Conservation (phyloP, 352 stramenopile species). For the Globisporangium nagaii region DNA sequence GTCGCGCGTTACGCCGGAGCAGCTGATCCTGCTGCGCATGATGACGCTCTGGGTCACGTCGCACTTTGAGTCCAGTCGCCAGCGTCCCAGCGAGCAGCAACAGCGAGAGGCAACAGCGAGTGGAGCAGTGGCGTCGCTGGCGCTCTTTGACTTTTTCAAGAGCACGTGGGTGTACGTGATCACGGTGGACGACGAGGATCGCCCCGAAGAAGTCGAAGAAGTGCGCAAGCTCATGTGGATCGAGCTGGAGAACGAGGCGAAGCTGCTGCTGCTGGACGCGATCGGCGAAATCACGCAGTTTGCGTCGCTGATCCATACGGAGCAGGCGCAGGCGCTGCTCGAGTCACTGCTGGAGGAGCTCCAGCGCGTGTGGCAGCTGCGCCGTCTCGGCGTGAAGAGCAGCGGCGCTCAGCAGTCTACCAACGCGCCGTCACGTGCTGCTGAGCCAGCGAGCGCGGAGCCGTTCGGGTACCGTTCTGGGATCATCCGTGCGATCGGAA, state of each 20-base stretch:
- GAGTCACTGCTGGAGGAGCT: conserved; percentile 51
- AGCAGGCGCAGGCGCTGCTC: conserved; percentile 20
- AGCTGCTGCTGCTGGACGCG: conserved; percentile 66
- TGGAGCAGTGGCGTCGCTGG: conserved; percentile 1
- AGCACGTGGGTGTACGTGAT: conserved; percentile 48
- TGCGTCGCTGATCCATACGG: not conserved
- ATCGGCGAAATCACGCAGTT: conserved; percentile 52
- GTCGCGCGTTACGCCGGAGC: conserved; percentile 75
- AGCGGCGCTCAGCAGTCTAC: not conserved
- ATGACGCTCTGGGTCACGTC: conserved; percentile 58
- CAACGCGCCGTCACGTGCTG: conserved; percentile 7
- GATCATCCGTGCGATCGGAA: conserved; percentile 78
- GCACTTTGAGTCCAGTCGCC: not conserved
- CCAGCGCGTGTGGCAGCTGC: conserved; percentile 46
- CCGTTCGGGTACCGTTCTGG: conserved; percentile 69
- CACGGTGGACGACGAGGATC: conserved; percentile 41
- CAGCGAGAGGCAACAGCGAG: conserved; percentile 8
- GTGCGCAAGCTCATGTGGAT: conserved; percentile 68
- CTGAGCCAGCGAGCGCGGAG: conserved; percentile 15
- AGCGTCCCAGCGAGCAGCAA: not conserved
- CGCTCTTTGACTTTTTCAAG: conserved; percentile 45
- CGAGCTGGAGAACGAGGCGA: conserved; percentile 70
- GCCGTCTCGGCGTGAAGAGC: conserved; percentile 13
- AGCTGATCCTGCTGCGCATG: conserved; percentile 77
- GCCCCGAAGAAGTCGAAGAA: conserved; percentile 49